These are phyloP conservation scores for Conringia planisiliqua DNA, from an alignment of 345 rosid genomes.

Conservation along the genomic window DNA sequence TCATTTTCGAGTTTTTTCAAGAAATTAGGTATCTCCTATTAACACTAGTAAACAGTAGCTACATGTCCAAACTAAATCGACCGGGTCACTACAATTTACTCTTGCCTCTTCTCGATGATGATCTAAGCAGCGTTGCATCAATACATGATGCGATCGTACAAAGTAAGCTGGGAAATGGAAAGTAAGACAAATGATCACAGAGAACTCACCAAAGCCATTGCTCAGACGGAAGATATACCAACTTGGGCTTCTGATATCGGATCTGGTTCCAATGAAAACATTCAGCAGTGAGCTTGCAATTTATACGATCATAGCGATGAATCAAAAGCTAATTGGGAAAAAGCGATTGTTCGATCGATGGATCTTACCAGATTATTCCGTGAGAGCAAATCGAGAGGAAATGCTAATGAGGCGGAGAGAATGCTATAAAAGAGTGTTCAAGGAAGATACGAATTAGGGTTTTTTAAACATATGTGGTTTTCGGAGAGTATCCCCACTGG, in stretches of 20 bases:
- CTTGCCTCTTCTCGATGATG: neutral
- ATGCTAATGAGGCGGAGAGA: constrained; percentile 17
- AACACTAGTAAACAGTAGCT: neutral
- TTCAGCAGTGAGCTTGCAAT: neutral
- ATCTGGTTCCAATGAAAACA: constrained; percentile 44
- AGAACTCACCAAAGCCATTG: constrained; percentile 74
- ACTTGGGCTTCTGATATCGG: constrained; percentile 38
- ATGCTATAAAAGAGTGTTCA: constrained; percentile 2
- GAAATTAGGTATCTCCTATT: neutral
- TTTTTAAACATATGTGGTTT: constrained; percentile 2
- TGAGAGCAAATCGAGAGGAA: constrained; percentile 25
- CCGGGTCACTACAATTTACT: neutral
- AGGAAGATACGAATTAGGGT: constrained; percentile 22
- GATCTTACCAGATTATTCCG: constrained; percentile 31
- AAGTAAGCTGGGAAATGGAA: neutral
- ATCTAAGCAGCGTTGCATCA: neutral
- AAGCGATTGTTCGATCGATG: neutral
- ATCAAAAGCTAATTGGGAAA: neutral
- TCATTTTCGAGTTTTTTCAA: neutral
- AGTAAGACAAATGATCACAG: neutral
- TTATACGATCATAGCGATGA: neutral
- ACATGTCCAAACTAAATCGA: neutral
- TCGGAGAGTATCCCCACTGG: neutral
- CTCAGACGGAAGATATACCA: constrained; percentile 29
- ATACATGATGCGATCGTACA: constrained; percentile 1